Base-by-base conservation (phyloP, 495 filamentous ascomycete genomes). In the Penicillium odoratum region DNA sequence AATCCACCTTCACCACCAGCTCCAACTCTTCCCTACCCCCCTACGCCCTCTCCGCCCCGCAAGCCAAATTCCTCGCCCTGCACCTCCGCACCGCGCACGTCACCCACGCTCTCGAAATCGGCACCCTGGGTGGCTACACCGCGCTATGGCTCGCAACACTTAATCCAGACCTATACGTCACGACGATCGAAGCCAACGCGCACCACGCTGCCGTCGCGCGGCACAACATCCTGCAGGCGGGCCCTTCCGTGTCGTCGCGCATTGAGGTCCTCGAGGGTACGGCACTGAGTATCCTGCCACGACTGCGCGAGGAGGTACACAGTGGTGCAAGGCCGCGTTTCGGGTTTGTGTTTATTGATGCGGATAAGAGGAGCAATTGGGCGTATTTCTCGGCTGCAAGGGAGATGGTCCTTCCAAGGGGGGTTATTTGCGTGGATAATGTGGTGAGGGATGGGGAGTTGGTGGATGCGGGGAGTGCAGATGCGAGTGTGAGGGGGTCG, bases 311-410 rank as follows among this genome's bases (percentile, higher is more conserved):
- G 31, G 78, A 78, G 53, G 54, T 67, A 0, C 28, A 56, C 28
- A n/a, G 16, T 7, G 62, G 65, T 10, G 29, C 25, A 3, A 69
- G 76, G n/a, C 59, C 56, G 38, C 56, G 56, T 51, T 80, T 83
- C 57, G 79, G 78, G 45, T 76, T 83, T 51, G 62, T 78, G 0
- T 83, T 83, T 38, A 77, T 84, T 49, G 80, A 82, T 69, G 80
- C 80, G 7, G 78, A 75, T 31, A 77, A 72, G 69, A 63, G 59
- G n/a, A 74, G 81, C 51, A 75, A 81, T 55, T 76, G 65, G 64
- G 65, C 72, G 42, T 80, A 83, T 38, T 81, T 83, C 53, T 60
- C 78, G 1, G 46, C 31, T n/a, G 57, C 15, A 6, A 40, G 46
- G 1, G 52, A 56, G 18, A 61, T 72, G 68, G 77, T 76, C 9